phyloP scores from a whole-genome alignment of 2,329 filamentous ascomycete genomes.

The Amesomyces nigricolor region DNA sequence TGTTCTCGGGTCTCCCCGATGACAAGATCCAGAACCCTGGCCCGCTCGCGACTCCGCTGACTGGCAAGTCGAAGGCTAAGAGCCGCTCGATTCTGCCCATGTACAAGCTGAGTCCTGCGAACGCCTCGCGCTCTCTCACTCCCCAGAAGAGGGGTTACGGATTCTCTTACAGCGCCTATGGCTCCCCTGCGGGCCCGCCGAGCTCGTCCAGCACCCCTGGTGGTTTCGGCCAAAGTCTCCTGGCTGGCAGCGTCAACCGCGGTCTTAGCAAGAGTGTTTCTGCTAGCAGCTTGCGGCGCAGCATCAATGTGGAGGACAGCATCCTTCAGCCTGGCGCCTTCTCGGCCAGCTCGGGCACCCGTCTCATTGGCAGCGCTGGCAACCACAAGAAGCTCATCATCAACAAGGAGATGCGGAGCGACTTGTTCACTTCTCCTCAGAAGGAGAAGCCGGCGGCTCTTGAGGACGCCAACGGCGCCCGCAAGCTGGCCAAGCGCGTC shows the following conservation, averaged over 20 bases:
- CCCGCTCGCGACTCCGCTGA: slow-evolving; percentile 84
- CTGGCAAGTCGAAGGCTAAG: slow-evolving; percentile 66
- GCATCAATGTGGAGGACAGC: slow-evolving; percentile 76
- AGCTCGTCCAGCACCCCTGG: slow-evolving; percentile 65
- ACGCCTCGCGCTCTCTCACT: slow-evolving; percentile 72
- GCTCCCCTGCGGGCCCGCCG: slow-evolving; percentile 67
- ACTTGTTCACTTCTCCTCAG: slow-evolving; percentile 58
- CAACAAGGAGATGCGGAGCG: slow-evolving; percentile 75
- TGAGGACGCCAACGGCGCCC: slow-evolving; percentile 39
- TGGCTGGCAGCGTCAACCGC: slow-evolving; percentile 61
- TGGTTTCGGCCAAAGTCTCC: slow-evolving; percentile 58
- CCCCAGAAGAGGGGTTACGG: slow-evolving; percentile 85
- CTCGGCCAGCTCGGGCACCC: slow-evolving; percentile 58
- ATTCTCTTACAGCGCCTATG: slow-evolving; percentile 89
- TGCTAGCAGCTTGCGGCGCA: slow-evolving; percentile 76
- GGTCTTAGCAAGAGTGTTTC: slow-evolving; percentile 83
- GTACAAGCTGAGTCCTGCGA: slow-evolving; percentile 79
- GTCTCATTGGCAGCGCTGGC: slow-evolving; percentile 60
- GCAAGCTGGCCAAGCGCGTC: slow-evolving; percentile 74
- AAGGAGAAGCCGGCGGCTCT: slow-evolving; percentile 41
- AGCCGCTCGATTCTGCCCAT: slow-evolving; percentile 76
- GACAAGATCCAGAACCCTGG: slow-evolving; percentile 67
- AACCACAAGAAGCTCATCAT: slow-evolving; percentile 89
- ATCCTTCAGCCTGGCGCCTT: slow-evolving; percentile 82
- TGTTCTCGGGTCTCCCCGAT: slow-evolving; percentile 69